Percentiles rank a stretch among this genome's conserved stretches.
These are phyloP conservation scores for Spinacia oleracea DNA, from an alignment of 179 eudicot genomes.

Conservation along the genomic window DNA sequence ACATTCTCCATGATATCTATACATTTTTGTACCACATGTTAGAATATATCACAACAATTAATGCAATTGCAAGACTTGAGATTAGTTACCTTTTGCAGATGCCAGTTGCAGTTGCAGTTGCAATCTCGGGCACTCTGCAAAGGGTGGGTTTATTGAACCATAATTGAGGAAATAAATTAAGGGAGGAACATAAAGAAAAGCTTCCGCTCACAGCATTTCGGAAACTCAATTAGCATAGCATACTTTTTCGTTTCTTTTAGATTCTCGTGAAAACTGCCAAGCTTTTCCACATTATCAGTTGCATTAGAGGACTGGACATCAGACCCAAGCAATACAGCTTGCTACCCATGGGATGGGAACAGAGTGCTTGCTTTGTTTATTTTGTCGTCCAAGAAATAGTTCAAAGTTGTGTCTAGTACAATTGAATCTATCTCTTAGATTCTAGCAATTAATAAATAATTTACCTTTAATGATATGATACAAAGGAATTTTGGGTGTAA, in stretches of 20 bases:
- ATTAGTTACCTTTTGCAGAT: slow-evolving; percentile 35
- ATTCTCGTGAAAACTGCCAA: slow-evolving; percentile 39
- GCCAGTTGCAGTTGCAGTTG: no score
- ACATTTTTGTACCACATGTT: not conserved
- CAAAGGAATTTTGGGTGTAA: not conserved
- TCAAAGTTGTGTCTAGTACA: slow-evolving; percentile 36
- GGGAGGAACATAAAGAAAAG: slow-evolving; percentile 26
- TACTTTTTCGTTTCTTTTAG: slow-evolving; percentile 33
- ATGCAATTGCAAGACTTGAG: not conserved
- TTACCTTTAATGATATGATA: not conserved
- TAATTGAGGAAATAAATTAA: slow-evolving; percentile 18
- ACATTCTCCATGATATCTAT: slow-evolving; percentile 34
- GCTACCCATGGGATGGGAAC: slow-evolving; percentile 42
- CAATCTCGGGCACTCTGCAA: slow-evolving; percentile 35
- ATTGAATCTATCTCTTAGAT: not conserved
- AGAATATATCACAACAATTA: not conserved
- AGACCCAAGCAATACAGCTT: slow-evolving; percentile 40
- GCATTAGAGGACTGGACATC: slow-evolving; percentile 40
- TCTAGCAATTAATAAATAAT: not conserved
- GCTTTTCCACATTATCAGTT: slow-evolving; percentile 39
- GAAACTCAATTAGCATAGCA: slow-evolving; percentile 27
- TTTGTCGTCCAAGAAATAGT: slow-evolving; percentile 43
- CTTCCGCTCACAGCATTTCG: slow-evolving; percentile 22
- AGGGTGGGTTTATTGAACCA: slow-evolving; percentile 29
- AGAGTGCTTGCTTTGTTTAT: slow-evolving; percentile 41